Evolutionary conservation across 2,329 filamentous ascomycete genomes (phyloP).

Genomic region (Neofusicoccum umdonicola): DNA sequence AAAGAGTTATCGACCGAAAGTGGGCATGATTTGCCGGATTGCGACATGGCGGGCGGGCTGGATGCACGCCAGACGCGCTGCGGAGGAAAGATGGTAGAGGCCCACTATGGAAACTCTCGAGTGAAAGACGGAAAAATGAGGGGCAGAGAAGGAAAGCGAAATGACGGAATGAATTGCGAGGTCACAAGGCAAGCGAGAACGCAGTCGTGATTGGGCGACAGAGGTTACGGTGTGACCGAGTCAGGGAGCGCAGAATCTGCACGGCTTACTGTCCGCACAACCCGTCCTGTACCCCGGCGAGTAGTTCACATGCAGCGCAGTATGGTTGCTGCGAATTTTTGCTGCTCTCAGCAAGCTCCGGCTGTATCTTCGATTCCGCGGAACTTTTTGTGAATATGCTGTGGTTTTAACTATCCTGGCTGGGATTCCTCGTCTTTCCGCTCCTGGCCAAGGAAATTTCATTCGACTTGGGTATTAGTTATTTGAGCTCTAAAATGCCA

Average conservation of each 20-base stretch:
- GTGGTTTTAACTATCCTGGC: neutral
- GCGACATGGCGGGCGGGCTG: neutral
- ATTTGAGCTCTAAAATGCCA: neutral
- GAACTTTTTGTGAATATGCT: neutral
- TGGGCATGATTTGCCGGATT: neutral
- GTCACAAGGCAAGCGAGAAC: neutral
- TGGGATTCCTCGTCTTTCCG: neutral
- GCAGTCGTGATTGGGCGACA: neutral
- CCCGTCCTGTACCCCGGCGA: neutral
- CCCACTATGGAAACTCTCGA: neutral
- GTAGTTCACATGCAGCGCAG: neutral
- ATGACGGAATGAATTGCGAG: neutral
- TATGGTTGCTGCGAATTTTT: neutral
- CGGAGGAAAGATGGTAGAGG: neutral
- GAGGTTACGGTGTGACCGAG: neutral
- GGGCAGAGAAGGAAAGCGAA: neutral
- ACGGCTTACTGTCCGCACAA: neutral
- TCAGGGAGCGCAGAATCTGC: neutral
- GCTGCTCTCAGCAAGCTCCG: neutral
- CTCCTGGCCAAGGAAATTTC: neutral
- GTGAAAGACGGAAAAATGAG: neutral
- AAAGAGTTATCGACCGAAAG: conserved; percentile 28
- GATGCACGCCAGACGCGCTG: neutral
- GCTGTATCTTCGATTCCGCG: neutral
- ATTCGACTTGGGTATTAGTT: neutral